These are phyloP conservation scores for Litchi chinensis DNA, from an alignment of 345 rosid species.

Conservation along the genomic window DNA sequence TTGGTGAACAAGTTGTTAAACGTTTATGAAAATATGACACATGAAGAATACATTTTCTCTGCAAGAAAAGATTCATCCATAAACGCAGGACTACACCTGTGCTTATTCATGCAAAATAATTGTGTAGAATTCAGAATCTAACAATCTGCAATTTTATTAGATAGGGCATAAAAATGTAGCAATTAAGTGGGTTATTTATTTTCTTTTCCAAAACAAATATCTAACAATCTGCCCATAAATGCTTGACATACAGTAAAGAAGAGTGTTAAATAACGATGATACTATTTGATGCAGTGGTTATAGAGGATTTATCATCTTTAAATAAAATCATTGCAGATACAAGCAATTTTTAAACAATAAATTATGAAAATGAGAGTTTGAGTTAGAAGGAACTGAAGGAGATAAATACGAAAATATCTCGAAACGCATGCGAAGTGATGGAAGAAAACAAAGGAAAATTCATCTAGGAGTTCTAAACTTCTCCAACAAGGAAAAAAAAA, in stretches of 20 bases:
- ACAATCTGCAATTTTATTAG: too few species aligned
- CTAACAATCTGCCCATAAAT: neutral
- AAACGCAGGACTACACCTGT: too few species aligned
- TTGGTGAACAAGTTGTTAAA: too few species aligned
- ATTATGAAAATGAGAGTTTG: neutral
- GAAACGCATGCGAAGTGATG: neutral
- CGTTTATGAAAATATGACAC: too few species aligned
- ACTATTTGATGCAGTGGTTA: neutral
- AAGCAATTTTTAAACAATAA: neutral
- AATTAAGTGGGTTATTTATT: too few species aligned
- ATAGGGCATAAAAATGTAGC: neutral
- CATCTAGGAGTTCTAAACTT: neutral
- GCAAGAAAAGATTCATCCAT: too few species aligned
- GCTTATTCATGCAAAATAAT: too few species aligned
- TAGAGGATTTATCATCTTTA: neutral
- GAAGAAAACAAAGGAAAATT: neutral
- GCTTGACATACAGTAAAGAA: neutral
- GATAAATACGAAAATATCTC: neutral
- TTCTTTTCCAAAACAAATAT: neutral
- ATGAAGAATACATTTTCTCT: too few species aligned
- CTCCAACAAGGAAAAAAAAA: neutral
- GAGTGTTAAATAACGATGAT: neutral
- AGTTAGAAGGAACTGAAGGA: neutral
- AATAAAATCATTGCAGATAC: neutral
- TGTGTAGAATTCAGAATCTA: too few species aligned